These are phyloP conservation scores for Pseudogymnoascus sp. DNA, from an alignment of 2,329 filamentous ascomycete genomes.

Conservation along the genomic window DNA sequence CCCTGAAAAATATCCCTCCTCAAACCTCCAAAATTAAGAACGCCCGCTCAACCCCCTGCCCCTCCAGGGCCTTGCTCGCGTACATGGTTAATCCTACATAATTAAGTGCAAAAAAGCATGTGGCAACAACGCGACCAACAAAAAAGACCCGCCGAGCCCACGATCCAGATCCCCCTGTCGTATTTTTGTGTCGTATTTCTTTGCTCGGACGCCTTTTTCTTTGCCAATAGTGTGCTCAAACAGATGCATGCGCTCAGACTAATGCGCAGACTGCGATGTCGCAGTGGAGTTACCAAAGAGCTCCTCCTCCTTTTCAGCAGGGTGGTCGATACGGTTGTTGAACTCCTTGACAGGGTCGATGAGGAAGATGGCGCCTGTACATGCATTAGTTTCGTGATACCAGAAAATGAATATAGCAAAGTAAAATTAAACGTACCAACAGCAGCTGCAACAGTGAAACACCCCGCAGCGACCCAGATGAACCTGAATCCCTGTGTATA, in stretches of 20 bases:
- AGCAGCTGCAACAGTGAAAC: constrained; percentile 21
- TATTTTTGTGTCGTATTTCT: not conserved
- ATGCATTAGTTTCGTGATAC: constrained; percentile 15
- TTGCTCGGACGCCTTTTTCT: not conserved
- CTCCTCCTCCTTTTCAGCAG: constrained; percentile 28
- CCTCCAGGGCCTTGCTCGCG: not conserved
- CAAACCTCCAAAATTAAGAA: not conserved
- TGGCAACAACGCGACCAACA: not conserved
- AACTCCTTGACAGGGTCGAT: constrained; percentile 30
- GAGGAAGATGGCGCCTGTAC: constrained; percentile 21
- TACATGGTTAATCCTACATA: not conserved
- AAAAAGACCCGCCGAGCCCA: not conserved
- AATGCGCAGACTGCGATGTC: not conserved
- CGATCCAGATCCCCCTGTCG: not conserved
- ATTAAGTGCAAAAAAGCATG: not conserved
- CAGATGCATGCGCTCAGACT: not conserved
- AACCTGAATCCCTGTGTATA: constrained; percentile 26
- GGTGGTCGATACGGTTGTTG: constrained; percentile 32
- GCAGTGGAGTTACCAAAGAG: constrained; percentile 11
- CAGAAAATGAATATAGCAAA: not conserved
- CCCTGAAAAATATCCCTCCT: not conserved
- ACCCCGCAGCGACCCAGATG: constrained; percentile 28
- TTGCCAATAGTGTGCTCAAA: not conserved
- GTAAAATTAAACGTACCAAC: not conserved
- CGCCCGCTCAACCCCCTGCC: not conserved